phyloP scores from a whole-genome alignment of 495 filamentous ascomycete species.

The Penicillium ochrochloron region DNA sequence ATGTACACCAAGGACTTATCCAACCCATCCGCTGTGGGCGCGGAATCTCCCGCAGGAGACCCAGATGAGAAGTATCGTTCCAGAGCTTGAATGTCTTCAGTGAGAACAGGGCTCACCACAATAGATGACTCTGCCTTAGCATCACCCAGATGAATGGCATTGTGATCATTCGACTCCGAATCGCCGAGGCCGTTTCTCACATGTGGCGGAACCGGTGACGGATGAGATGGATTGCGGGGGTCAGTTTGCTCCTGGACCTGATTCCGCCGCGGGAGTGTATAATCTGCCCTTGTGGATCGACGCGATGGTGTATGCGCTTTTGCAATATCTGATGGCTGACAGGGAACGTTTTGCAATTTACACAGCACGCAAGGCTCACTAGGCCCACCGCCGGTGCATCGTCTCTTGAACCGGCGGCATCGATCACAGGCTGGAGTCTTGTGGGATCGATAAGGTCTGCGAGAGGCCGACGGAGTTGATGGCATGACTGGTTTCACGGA shows the following conservation, averaged over 20 bases:
- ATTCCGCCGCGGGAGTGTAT: not conserved
- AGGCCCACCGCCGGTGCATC: conserved; percentile 5
- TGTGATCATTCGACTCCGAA: conserved; percentile 9
- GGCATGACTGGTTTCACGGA: not conserved
- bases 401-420: conserved; percentile 8
- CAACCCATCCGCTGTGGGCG: not conserved
- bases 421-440: conserved; percentile 11
- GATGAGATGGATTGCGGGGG: not conserved
- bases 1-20: conserved; percentile 7
- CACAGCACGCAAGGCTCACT: conserved; percentile 8
- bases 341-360: conserved; percentile 10
- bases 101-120: conserved; percentile 2
- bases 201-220: not conserved
- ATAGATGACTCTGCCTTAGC: conserved; percentile 1
- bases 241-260: not conserved
- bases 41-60: not conserved
- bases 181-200: not conserved
- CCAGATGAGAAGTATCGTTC: conserved; percentile 10
- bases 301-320: not conserved
- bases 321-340: conserved; percentile 5
- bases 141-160: conserved; percentile 6
- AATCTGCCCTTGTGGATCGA: not conserved
- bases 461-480: not conserved
- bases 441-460: conserved; percentile 6
- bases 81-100: conserved; percentile 5